Evolutionary conservation across 257 asterid species (phyloP).

Genomic region (Coffea canephora): DNA sequence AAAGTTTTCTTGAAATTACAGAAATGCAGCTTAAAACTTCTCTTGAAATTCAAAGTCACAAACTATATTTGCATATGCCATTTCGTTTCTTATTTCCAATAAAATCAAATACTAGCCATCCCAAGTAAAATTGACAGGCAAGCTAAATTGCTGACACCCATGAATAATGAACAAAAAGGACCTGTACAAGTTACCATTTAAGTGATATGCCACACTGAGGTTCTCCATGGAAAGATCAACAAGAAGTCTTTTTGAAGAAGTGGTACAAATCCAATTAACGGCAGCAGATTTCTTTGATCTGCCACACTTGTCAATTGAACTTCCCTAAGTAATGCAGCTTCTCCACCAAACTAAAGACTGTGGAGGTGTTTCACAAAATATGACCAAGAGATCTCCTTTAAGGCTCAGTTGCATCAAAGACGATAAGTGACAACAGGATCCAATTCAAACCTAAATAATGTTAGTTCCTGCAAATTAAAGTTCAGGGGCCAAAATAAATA

Average conservation of each 20-base stretch:
- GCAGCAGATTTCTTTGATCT: conserved; percentile 75
- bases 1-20: background rate
- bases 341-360: conserved; percentile 85
- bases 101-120: background rate
- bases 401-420: too few species aligned
- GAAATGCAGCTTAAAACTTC: background rate
- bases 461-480: too few species aligned
- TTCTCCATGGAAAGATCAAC: conserved; percentile 89
- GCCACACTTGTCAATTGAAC: conserved; percentile 73
- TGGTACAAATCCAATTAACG: conserved; percentile 72
- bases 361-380: conserved; percentile 56
- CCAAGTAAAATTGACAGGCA: background rate
- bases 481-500: too few species aligned
- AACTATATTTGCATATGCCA: background rate
- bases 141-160: background rate
- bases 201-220: conserved; percentile 82
- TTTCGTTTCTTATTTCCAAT: background rate
- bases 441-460: too few species aligned
- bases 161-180: background rate
- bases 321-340: conserved; percentile 80
- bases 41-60: background rate
- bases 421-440: too few species aligned
- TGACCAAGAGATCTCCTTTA: too few species aligned
- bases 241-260: conserved; percentile 72
- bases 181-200: conserved; percentile 49